Evolutionary conservation across 2,329 filamentous ascomycete species (phyloP).

Genomic region (Drechslerella dactyloides): DNA sequence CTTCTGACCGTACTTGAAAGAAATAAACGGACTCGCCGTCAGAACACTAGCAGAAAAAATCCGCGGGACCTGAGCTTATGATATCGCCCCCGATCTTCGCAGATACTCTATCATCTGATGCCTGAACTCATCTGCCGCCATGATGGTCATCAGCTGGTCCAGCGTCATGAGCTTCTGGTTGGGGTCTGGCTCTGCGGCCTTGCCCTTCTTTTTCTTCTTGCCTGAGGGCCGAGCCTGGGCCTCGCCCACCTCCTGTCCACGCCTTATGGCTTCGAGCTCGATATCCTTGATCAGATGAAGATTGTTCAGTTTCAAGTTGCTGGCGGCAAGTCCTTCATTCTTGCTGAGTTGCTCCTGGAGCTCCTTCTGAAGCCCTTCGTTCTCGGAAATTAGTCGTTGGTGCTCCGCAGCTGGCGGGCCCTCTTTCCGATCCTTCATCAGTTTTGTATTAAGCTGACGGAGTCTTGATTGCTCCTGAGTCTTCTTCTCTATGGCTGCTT

Average conservation of each 20-base stretch:
- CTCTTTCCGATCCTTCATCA: background rate
- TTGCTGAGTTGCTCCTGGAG: background rate
- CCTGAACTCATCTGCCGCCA: background rate
- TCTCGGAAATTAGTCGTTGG: slow-evolving; percentile 7
- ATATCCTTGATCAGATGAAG: slow-evolving; percentile 7
- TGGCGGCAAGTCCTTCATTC: background rate
- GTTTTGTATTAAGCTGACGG: background rate
- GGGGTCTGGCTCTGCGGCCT: background rate
- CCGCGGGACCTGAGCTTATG: background rate
- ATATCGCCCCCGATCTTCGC: background rate
- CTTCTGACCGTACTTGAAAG: no score
- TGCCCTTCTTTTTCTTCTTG: slow-evolving; percentile 4
- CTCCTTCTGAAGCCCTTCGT: slow-evolving; percentile 8
- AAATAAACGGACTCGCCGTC: background rate
- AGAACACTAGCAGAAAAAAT: no score
- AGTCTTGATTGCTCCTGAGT: no score
- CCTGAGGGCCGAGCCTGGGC: background rate
- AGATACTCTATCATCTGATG: background rate
- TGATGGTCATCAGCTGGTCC: slow-evolving; percentile 17
- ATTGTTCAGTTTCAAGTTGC: slow-evolving; percentile 24
- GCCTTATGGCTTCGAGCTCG: slow-evolving; percentile 19
- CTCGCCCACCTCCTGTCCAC: slow-evolving; percentile 6
- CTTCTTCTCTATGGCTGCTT: background rate
- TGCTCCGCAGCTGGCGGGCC: background rate
- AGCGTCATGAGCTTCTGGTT: background rate